Percentiles rank a stretch among this genome's conserved stretches.
phyloP scores from a whole-genome alignment of 306 rosid species.

The Casuarina equisetifolia region DNA sequence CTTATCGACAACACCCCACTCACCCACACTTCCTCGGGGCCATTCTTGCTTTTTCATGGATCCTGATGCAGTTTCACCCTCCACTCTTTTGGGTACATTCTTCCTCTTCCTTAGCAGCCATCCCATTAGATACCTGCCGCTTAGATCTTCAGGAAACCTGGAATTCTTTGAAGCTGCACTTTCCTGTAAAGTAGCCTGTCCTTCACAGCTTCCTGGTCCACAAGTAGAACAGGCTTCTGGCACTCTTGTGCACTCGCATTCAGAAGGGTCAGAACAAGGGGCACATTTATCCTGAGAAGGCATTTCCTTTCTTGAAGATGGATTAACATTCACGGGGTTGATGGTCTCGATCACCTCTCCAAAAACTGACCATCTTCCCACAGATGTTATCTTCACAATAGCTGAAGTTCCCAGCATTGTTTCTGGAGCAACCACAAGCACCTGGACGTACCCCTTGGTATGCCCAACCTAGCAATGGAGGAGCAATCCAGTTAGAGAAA shows the following conservation, averaged over 20 bases:
- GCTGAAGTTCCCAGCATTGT: constrained; percentile 87
- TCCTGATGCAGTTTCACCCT: constrained; percentile 37
- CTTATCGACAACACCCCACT: constrained; percentile 67
- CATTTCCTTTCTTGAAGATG: constrained; percentile 32
- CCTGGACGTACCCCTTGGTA: constrained; percentile 94
- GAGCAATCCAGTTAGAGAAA: constrained; percentile 28
- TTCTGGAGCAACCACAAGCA: constrained; percentile 69
- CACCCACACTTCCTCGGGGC: constrained; percentile 25
- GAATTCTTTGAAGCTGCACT: constrained; percentile 31
- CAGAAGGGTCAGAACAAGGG: constrained; percentile 38
- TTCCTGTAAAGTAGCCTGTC: constrained; percentile 27
- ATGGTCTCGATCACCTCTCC: constrained; percentile 78
- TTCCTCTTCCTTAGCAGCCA: constrained; percentile 73
- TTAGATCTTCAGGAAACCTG: constrained; percentile 41
- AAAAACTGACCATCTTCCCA: constrained; percentile 96
- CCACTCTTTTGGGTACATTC: constrained; percentile 39
- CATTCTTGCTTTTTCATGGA: constrained; percentile 40
- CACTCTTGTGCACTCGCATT: constrained; percentile 34
- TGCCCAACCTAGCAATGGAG: constrained; percentile 81
- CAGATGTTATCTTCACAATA: constrained; percentile 69
- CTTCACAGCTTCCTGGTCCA: constrained; percentile 45
- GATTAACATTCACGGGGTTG: constrained; percentile 27
- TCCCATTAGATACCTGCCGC: constrained; percentile 49
- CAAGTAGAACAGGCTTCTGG: constrained; percentile 53
- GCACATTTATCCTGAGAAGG: constrained; percentile 30